Conservation (phyloP, 2,329 filamentous ascomycete species). For the Aureobasidium mangrovei region DNA sequence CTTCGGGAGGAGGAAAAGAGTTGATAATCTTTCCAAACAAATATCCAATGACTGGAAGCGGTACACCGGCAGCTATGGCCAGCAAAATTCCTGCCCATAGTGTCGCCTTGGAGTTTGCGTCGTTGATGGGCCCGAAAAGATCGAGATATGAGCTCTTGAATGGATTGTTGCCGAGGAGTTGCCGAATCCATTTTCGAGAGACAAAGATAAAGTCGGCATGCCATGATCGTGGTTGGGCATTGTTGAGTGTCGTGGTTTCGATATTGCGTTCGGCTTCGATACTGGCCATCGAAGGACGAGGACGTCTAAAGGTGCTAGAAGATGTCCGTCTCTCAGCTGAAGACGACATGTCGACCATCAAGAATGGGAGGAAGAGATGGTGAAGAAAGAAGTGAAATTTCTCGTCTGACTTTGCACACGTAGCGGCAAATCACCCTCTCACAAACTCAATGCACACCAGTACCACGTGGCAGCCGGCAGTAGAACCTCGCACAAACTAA, state of each 20-base stretch:
- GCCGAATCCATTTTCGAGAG: slow-evolving; percentile 28
- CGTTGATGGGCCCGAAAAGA: slow-evolving; percentile 38
- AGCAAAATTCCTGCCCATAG: slow-evolving; percentile 29
- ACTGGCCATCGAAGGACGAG: slow-evolving; percentile 3
- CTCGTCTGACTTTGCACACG: no score
- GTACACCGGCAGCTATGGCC: slow-evolving; percentile 32
- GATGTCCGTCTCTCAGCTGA: slow-evolving; percentile 2
- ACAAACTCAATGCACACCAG: no score
- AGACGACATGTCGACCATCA: not conserved
- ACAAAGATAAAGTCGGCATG: slow-evolving; percentile 25
- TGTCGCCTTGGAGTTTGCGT: slow-evolving; percentile 30
- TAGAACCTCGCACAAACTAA: no score
- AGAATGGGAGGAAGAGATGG: not conserved
- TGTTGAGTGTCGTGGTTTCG: slow-evolving; percentile 28
- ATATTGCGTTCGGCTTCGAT: slow-evolving; percentile 22
- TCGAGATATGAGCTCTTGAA: slow-evolving; percentile 43
- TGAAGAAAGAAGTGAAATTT: not conserved
- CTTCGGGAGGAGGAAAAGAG: slow-evolving; percentile 39
- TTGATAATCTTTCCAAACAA: slow-evolving; percentile 44
- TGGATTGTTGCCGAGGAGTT: slow-evolving; percentile 35
- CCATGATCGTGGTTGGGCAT: slow-evolving; percentile 27
- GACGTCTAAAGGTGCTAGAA: slow-evolving; percentile 25
- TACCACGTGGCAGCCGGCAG: no score
- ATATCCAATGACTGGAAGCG: slow-evolving; percentile 34
- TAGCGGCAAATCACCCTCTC: no score